Conservation (phyloP, 495 filamentous ascomycete genomes). For the Bacidia rubella region DNA sequence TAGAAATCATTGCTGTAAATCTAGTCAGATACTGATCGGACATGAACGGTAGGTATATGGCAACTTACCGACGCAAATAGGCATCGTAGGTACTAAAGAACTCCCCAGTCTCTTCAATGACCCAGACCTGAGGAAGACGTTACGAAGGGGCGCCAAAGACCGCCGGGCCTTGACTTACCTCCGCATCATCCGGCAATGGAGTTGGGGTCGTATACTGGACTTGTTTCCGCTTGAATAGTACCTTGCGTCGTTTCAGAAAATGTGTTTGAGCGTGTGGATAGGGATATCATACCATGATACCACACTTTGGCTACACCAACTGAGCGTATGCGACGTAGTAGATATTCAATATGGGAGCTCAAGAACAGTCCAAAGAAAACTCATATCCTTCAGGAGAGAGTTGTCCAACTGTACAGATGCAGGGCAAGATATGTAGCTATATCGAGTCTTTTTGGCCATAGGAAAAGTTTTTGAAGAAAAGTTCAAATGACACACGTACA, state of each 20-base stretch:
- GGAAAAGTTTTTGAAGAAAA: background rate
- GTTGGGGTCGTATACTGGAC: slow-evolving; percentile 69
- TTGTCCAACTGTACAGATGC: background rate
- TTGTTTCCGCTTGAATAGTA: slow-evolving; percentile 90
- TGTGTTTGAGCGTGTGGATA: background rate
- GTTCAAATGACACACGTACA: background rate
- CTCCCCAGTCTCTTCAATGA: slow-evolving; percentile 79
- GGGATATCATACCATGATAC: slow-evolving; percentile 9
- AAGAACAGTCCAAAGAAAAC: no score
- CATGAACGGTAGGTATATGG: background rate
- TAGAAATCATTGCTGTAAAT: slow-evolving; percentile 88
- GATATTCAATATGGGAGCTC: no score
- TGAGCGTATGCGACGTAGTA: no score
- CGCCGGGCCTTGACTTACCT: slow-evolving; percentile 38
- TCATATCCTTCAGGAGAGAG: background rate
- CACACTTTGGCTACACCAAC: no score
- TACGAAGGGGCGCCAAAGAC: slow-evolving; percentile 1
- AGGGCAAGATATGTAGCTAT: background rate
- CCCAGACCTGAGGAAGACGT: slow-evolving; percentile 56
- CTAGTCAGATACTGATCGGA: background rate
- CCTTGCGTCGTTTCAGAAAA: slow-evolving; percentile 36
- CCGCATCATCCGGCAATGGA: slow-evolving; percentile 62
- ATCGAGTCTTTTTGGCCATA: background rate
- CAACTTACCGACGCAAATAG: slow-evolving; percentile 61
- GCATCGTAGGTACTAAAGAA: slow-evolving; percentile 80